A percentile compares a stretch with the other conserved stretches of the same genome.
These are phyloP conservation scores for Vitis labrusca DNA, from an alignment of 164 flowering plant species.

Conservation along the genomic window DNA sequence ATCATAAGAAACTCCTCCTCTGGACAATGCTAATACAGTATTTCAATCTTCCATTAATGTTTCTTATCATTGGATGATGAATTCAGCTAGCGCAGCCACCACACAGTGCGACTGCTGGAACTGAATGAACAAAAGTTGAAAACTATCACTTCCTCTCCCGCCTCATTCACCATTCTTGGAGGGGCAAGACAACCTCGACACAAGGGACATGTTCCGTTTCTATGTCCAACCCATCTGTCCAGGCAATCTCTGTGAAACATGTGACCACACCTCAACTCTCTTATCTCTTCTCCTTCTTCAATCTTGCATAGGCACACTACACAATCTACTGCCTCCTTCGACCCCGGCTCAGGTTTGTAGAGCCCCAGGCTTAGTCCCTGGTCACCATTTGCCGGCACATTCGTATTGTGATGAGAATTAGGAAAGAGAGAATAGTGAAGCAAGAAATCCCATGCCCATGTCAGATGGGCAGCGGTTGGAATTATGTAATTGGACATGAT, in stretches of 20 bases:
- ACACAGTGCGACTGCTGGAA: slow-evolving; percentile 4
- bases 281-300: slow-evolving; percentile 33
- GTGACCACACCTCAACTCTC: slow-evolving; percentile 37
- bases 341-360: background rate
- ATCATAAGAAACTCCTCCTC: no score
- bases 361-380: background rate
- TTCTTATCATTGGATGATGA: background rate
- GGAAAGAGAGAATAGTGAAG: background rate
- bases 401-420: background rate
- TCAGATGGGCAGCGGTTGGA: slow-evolving; percentile 3
- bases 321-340: slow-evolving; percentile 11
- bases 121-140: slow-evolving; percentile 11
- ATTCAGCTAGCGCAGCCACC: slow-evolving; percentile 27
- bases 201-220: slow-evolving; percentile 23
- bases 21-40: background rate
- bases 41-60: background rate
- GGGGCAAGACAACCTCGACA: slow-evolving; percentile 27
- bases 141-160: slow-evolving; percentile 9
- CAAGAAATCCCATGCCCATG: slow-evolving; percentile 17
- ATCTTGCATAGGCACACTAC: slow-evolving; percentile 33
- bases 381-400: background rate
- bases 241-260: slow-evolving; percentile 37
- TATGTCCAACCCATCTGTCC: slow-evolving; percentile 26
- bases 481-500: background rate
- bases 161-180: background rate